Base-by-base conservation (phyloP, 768 basidiomycete genomes). In the Kockovaella imperatae region DNA sequence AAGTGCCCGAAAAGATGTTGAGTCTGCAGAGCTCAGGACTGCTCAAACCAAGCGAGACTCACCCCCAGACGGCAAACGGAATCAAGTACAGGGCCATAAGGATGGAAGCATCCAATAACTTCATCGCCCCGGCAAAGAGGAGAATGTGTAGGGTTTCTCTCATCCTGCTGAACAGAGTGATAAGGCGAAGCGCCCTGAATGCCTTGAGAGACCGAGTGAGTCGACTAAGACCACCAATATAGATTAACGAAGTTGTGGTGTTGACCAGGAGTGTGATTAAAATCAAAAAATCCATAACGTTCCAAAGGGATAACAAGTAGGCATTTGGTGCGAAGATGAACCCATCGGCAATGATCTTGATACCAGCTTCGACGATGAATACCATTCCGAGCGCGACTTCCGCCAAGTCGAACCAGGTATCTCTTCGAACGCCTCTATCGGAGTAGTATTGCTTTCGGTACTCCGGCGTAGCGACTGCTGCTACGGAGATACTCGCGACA, bases 291-390 rank as follows among this genome's bases (percentile, higher is more conserved):
- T 96, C 93, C 49, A 96, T 73, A 59, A 83, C 70, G 68, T 96
- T 96, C 89, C 90, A 96, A 6, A 90, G 82, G 53, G 85, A 86
- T 23, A 83, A 82, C 24, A 95, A 69, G 65, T 97, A 96, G 0
- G 89, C 88, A 48, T 67, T 68, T 5, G 63, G 64, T 3, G 64
- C 83, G 72, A 90, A 89, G 13, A 84, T 63, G 69, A 93, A 84
- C 0, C 93, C 93, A 62, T 97, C 93, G 1, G 93, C 93, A 39
- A 88, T 74, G 66, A 90, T 72, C 72, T 96, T 96, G 80, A 95
- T 81, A 54, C 83, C 45, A 59, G 90, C 89, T 64, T 97, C 93
- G 47, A 82, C 55, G 35, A 91, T 72, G 18, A 93, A 80, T 4
- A 69, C 56, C 54, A 83, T 72, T 0, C 83, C 83, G 49, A 95